A percentile compares a stretch with the other conserved stretches of the same genome.
Conservation (phyloP, 1,284 basidiomycete genomes). For the Ganoderma leucocontextum region DNA sequence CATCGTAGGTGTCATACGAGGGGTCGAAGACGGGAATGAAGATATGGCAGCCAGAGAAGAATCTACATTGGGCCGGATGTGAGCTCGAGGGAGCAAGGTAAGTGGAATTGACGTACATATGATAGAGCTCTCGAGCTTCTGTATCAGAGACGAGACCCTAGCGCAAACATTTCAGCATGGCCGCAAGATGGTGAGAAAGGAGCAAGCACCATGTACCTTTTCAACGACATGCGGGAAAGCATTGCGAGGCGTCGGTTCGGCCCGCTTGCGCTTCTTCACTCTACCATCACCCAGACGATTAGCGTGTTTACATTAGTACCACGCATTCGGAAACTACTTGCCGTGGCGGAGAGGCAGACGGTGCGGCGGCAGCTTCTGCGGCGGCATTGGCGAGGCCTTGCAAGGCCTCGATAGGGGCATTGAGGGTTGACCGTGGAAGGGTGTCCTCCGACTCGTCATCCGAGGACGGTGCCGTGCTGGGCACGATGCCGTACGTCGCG, state of each 20-base stretch:
- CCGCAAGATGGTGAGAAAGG: conserved; percentile 9
- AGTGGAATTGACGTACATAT: conserved; percentile 62
- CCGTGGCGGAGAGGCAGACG: conserved; percentile 41
- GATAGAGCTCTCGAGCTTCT: conserved; percentile 83
- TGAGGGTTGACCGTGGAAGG: conserved; percentile 80
- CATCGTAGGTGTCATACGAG: conserved; percentile 90
- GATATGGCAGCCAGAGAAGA: conserved; percentile 94
- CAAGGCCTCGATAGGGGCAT: conserved; percentile 92
- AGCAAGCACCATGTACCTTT: conserved; percentile 58
- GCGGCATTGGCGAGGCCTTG: conserved; percentile 94
- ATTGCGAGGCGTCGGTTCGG: conserved; percentile 87
- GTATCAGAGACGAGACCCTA: conserved; percentile 80
- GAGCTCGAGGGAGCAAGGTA: not conserved
- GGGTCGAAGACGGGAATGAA: conserved; percentile 95
- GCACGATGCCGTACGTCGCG: conserved; percentile 88
- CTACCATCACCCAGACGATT: conserved; percentile 46
- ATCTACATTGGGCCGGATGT: conserved; percentile 56
- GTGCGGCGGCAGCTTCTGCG: conserved; percentile 86
- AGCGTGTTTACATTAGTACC: not conserved
- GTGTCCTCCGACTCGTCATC: conserved; percentile 91
- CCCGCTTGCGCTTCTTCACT: conserved; percentile 87
- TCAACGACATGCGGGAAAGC: conserved; percentile 86
- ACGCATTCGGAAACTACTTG: conserved; percentile 13
- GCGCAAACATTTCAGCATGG: not conserved
- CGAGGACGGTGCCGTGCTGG: conserved; percentile 83